Evolutionary conservation across 352 stramenopile species (phyloP).

Genomic region (Phytophthora ohioensis): DNA sequence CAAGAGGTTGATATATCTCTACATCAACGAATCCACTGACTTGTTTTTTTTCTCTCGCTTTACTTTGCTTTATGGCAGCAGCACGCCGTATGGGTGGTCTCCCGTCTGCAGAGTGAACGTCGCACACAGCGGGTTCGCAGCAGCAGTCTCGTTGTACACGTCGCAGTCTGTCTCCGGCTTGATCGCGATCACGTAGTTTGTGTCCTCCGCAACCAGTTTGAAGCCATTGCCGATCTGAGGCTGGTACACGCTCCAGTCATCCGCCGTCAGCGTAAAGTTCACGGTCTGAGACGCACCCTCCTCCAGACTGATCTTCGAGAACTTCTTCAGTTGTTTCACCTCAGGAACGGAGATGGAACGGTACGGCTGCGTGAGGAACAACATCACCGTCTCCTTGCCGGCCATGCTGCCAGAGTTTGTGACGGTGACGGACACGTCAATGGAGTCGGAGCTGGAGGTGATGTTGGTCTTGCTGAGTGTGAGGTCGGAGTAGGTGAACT

Average conservation of each 20-base stretch:
- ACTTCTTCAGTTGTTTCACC: slow-evolving; percentile 83
- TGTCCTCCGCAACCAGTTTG: slow-evolving; percentile 63
- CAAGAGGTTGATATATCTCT: too few species aligned
- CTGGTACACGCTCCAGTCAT: slow-evolving; percentile 67
- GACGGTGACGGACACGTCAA: slow-evolving; percentile 63
- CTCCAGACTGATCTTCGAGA: slow-evolving; percentile 71
- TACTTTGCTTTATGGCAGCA: not conserved
- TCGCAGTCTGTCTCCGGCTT: slow-evolving; percentile 77
- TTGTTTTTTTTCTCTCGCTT: too few species aligned
- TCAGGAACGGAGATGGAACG: slow-evolving; percentile 68
- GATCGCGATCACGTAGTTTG: slow-evolving; percentile 71
- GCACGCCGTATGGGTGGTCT: slow-evolving; percentile 33
- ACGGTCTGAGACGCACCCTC: slow-evolving; percentile 40
- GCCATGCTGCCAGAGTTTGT: slow-evolving; percentile 60
- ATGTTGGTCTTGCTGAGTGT: slow-evolving; percentile 71
- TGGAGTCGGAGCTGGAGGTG: slow-evolving; percentile 33
- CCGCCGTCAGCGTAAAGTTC: slow-evolving; percentile 47
- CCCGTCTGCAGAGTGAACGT: slow-evolving; percentile 49
- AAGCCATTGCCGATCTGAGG: slow-evolving; percentile 64
- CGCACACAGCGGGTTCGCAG: slow-evolving; percentile 50
- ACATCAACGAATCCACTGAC: too few species aligned
- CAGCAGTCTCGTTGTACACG: slow-evolving; percentile 52
- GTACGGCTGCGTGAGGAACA: slow-evolving; percentile 76
- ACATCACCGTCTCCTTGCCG: slow-evolving; percentile 76
- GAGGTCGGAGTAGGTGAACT: slow-evolving; percentile 59